These are phyloP conservation scores for Oryza meyeriana DNA, from an alignment of 176 grass and related monocot genomes.

Conservation along the genomic window DNA sequence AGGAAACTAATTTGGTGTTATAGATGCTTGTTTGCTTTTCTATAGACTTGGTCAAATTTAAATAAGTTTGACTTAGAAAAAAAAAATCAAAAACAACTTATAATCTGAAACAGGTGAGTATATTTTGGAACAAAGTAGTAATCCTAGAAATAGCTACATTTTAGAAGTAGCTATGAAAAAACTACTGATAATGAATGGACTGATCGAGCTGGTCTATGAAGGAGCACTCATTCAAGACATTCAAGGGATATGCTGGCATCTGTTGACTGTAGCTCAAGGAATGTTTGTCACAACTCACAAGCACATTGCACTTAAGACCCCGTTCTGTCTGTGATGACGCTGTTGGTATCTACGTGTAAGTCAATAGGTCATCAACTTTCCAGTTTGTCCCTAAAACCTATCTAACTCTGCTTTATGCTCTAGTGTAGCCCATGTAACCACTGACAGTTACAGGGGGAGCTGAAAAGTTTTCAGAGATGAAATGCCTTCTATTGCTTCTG, in stretches of 20 bases:
- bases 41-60: no score
- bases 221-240: background rate
- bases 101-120: no score
- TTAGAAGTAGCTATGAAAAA: background rate
- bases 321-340: background rate
- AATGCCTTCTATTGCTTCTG: background rate
- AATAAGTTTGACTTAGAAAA: no score
- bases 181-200: background rate
- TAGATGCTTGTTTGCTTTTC: no score
- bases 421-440: background rate
- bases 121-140: no score
- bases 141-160: no score
- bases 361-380: slow-evolving; percentile 18
- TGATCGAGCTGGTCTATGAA: background rate
- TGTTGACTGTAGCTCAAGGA: background rate
- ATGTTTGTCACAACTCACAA: background rate
- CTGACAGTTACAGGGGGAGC: background rate
- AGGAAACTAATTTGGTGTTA: no score
- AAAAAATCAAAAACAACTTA: no score
- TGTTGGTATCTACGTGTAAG: slow-evolving; percentile 17
- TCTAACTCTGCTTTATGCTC: slow-evolving; percentile 21
- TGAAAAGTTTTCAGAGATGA: background rate
- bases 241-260: background rate
- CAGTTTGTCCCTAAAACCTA: background rate
- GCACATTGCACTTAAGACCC: background rate